These are phyloP conservation scores for Fusarium pseudoanthophilum DNA, from an alignment of 2,329 filamentous ascomycete genomes.

Conservation along the genomic window DNA sequence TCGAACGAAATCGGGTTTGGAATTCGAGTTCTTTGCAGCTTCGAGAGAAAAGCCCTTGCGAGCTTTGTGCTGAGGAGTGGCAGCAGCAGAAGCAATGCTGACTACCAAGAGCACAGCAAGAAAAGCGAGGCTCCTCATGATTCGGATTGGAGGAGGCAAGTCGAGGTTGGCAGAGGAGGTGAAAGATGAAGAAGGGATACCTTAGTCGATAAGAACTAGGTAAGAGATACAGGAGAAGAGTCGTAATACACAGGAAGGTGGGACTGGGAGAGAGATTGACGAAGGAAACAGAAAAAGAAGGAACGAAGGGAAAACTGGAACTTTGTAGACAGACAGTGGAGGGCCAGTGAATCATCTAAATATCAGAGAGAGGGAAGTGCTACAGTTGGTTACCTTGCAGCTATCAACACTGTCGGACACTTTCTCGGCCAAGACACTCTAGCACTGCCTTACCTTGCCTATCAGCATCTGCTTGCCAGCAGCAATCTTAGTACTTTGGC, in stretches of 20 bases:
- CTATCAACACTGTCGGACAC: conserved; percentile 14
- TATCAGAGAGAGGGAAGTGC: background rate
- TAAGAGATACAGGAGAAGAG: background rate
- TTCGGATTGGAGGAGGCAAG: background rate
- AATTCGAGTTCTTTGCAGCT: conserved; percentile 34
- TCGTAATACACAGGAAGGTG: background rate
- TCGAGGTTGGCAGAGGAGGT: background rate
- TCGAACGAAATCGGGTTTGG: conserved; percentile 47
- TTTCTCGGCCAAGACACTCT: conserved; percentile 9
- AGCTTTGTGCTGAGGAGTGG: conserved; percentile 8
- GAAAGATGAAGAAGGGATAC: background rate
- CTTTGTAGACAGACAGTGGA: background rate
- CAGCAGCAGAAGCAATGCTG: conserved; percentile 22
- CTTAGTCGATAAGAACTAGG: background rate
- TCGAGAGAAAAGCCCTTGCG: conserved; percentile 46
- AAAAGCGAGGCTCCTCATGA: conserved; percentile 34
- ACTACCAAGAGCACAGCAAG: conserved; percentile 25
- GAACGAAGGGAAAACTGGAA: background rate
- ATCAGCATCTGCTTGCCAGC: too few relatives aligned
- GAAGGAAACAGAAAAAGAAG: background rate
- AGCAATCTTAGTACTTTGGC: background rate
- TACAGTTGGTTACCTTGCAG: background rate
- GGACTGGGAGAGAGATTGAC: background rate
- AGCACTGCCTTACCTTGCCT: background rate
- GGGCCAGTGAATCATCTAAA: conserved; percentile 12